Evolutionary conservation across 768 basidiomycete species (phyloP), one percentile per base, ranked within the genome.

Genomic region (Hericium erinaceus): DNA sequence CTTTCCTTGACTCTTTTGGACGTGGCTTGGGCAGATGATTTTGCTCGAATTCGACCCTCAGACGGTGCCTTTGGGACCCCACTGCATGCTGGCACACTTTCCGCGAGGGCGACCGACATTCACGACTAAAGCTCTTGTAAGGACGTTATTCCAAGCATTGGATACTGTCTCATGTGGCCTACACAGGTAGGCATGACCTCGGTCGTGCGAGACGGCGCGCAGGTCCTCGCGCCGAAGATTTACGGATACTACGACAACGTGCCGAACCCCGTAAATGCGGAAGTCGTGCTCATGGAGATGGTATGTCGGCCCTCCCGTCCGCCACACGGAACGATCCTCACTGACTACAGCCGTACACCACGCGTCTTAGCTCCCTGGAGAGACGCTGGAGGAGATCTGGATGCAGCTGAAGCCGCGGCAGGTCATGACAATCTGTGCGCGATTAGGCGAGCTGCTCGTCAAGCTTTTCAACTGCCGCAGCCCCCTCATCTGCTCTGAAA

Each of bases 261-360:
- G 37, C 61, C 65, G 15, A 69, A 70, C 56, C 62, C 63, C 26
- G 60, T 70, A 16, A 69, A 67, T 39, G 68, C 69, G 12, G 69
- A 70, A 49, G 69, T 70, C 11, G 69, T 70, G 20, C 60, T 70
- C 22, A 58, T 70, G 28, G 69, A 70, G 57, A 66, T 70, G 66
- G 69, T 69, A 57, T 26, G 65, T 11, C 49, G 38, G 16, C 15
- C 12, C 24, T 39, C 49, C 6, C 54, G 26, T 48, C 12, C 53
- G 24, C 39, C 18, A 18, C 33, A 16, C 38, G 33, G 13, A 24
- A 37, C n/a, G 26, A 20, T 26, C 10, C 18, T 54, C 39, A 41
- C 46, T 56, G 57, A 65, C 56, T 49, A 39, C 52, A 37, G 26
- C 40, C 37, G 18, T 44, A 18, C 13, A 18, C 40, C 28, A 20